Evolutionary conservation across 257 asterid species (phyloP), one percentile per base, ranked within the genome.

Genomic region (Gentiana macrophylla): DNA sequence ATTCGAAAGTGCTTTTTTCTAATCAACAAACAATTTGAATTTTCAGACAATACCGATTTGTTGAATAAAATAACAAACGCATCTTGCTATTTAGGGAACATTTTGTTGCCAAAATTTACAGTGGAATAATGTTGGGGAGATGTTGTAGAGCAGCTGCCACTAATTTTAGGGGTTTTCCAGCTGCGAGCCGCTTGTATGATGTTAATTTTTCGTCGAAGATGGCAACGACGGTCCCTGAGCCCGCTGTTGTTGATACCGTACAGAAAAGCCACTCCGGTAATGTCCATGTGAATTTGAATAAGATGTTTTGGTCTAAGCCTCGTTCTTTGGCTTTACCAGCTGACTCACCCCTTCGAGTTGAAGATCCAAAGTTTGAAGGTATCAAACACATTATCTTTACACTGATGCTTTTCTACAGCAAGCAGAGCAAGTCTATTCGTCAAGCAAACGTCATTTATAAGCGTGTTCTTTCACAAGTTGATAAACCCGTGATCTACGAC

Each of bases 271-370:
- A 63, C 55, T 41, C 71, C 44, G 37, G 8, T 52, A 79, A 70
- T 59, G 50, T 80, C 2, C 73, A 76, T 82, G 65, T 59, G 53
- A 59, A 94, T 80, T 50, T 50, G 10, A 41, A 41, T 70, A 84
- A 83, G 83, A 76, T 91, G 94, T 84, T 87, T 70, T 84, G 94
- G 93, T 77, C 93, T 47, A 88, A 86, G 71, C 98, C 98, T 55
- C 63, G 75, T 49, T 87, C 98, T 49, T 73, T 91, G 80, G 94
- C 92, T 4, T 70, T 91, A 74, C 76, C 90, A 24, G 60, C 64
- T 67, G 88, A 77, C 73, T 91, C 98, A 9, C 86, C 84, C 4
- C 53, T 76, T 50, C 77, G 95, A 60, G 68, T 80, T 67, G 85
- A 78, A 49, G 92, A 79, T 33, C 98, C 95, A 13, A 72, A 84